phyloP scores from a whole-genome alignment of 2,329 filamentous ascomycete genomes.

The Fusarium vanettenii region DNA sequence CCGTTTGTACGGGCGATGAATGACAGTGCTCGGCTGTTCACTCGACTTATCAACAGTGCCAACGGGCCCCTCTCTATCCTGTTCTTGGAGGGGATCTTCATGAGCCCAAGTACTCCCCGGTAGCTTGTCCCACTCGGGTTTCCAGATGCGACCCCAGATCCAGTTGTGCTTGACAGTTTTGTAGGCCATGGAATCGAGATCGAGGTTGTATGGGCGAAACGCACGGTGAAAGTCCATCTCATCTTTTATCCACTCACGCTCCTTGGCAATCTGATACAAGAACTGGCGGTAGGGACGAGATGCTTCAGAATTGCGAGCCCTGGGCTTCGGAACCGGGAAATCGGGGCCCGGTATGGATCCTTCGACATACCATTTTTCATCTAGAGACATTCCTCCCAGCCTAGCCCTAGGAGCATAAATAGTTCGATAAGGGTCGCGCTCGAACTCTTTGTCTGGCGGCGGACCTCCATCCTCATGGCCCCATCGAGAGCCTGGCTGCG shows the following conservation, averaged over 20 bases:
- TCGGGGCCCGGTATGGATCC: not conserved
- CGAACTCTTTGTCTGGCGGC: not conserved
- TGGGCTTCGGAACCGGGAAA: not conserved
- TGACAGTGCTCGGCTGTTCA: not conserved
- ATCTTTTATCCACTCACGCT: slow-evolving; percentile 22
- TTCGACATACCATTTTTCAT: not conserved
- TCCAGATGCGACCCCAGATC: not conserved
- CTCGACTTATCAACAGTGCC: not conserved
- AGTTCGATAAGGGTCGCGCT: not conserved
- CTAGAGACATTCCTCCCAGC: too few species aligned
- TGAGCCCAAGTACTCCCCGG: not conserved
- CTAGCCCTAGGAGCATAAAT: too few species aligned
- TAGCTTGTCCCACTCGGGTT: not conserved
- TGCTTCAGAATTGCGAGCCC: slow-evolving; percentile 10
- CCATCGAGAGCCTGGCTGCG: not conserved
- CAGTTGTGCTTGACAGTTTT: slow-evolving; percentile 20
- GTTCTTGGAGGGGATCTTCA: not conserved
- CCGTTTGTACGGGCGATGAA: not conserved
- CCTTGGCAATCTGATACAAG: slow-evolving; percentile 19
- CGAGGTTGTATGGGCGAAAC: not conserved
- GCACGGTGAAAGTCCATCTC: not conserved
- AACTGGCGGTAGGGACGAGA: slow-evolving; percentile 33
- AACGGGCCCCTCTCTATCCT: not conserved
- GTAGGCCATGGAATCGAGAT: slow-evolving; percentile 10
- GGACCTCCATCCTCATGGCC: slow-evolving; percentile 1